Conservation (phyloP, 2,329 filamentous ascomycete species). For the Didymellaceae sp. region DNA sequence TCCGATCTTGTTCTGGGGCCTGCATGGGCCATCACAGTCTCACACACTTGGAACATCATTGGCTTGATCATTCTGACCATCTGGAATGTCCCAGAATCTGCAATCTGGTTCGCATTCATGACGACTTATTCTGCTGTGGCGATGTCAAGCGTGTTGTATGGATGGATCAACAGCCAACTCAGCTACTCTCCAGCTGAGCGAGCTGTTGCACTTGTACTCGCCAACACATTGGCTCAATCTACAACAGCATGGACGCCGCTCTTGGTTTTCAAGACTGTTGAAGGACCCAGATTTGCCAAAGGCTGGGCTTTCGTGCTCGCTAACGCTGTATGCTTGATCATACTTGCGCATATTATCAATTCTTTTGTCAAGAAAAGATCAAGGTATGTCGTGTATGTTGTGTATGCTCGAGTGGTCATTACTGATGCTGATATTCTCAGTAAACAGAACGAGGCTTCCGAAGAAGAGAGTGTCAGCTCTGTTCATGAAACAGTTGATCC, state of each 20-base stretch:
- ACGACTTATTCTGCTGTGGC: conserved; percentile 59
- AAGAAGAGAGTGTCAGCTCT: conserved; percentile 18
- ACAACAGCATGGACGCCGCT: conserved; percentile 64
- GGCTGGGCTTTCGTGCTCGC: conserved; percentile 53
- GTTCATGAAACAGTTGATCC: conserved; percentile 6
- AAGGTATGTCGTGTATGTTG: conserved; percentile 9
- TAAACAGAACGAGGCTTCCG: not conserved
- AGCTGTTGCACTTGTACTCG: conserved; percentile 58
- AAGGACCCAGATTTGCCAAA: conserved; percentile 53
- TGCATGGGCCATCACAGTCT: conserved; percentile 62
- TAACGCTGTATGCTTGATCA: conserved; percentile 48
- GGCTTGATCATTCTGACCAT: conserved; percentile 61
- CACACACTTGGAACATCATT: conserved; percentile 59
- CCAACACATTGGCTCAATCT: conserved; percentile 62
- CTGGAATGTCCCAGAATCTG: conserved; percentile 63
- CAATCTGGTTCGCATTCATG: conserved; percentile 62
- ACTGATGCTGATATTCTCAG: not conserved
- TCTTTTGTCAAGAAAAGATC: conserved; percentile 18
- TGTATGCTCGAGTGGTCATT: too few species aligned
- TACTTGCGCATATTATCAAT: conserved; percentile 28
- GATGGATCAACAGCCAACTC: conserved; percentile 62
- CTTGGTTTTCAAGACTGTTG: conserved; percentile 58
- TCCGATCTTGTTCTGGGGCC: conserved; percentile 62
- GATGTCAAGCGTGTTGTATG: conserved; percentile 63
- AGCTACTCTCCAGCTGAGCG: conserved; percentile 56